Evolutionary conservation across 2,329 filamentous ascomycete genomes (phyloP).

Genomic region (Microascus cirrosus): DNA sequence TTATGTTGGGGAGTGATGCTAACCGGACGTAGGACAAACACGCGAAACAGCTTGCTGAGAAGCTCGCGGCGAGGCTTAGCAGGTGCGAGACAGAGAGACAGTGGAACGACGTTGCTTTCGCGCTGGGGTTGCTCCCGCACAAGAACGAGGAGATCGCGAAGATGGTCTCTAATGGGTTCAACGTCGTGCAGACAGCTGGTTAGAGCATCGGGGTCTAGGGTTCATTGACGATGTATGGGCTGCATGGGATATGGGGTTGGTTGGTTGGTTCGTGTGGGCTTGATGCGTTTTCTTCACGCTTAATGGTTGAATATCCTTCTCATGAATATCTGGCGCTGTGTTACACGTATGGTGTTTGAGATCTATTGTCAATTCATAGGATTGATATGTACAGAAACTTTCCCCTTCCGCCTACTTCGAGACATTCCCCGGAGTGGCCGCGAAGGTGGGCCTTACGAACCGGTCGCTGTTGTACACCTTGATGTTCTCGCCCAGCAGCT

Average conservation of each 20-base stretch:
- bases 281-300: neutral
- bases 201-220: slow-evolving; percentile 16
- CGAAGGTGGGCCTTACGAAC: slow-evolving; percentile 77
- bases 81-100: slow-evolving; percentile 88
- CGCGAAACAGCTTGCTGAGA: slow-evolving; percentile 84
- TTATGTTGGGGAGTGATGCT: slow-evolving; percentile 9
- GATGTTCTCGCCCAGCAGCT: slow-evolving; percentile 71
- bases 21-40: slow-evolving; percentile 69
- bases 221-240: neutral
- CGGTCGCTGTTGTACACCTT: slow-evolving; percentile 83
- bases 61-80: slow-evolving; percentile 74
- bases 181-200: slow-evolving; percentile 52
- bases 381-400: neutral
- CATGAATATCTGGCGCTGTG: neutral
- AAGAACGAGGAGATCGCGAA: slow-evolving; percentile 86
- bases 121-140: slow-evolving; percentile 78
- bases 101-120: slow-evolving; percentile 96
- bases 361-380: neutral
- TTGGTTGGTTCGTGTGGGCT: neutral
- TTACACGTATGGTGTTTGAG: neutral
- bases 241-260: neutral
- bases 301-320: neutral
- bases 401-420: slow-evolving; percentile 34
- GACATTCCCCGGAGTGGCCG: slow-evolving; percentile 53
- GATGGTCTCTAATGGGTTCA: slow-evolving; percentile 64